Percentiles rank a stretch among this genome's conserved stretches.
These are phyloP conservation scores for Pyracantha coccinea DNA, from an alignment of 331 rosid species.

Conservation along the genomic window DNA sequence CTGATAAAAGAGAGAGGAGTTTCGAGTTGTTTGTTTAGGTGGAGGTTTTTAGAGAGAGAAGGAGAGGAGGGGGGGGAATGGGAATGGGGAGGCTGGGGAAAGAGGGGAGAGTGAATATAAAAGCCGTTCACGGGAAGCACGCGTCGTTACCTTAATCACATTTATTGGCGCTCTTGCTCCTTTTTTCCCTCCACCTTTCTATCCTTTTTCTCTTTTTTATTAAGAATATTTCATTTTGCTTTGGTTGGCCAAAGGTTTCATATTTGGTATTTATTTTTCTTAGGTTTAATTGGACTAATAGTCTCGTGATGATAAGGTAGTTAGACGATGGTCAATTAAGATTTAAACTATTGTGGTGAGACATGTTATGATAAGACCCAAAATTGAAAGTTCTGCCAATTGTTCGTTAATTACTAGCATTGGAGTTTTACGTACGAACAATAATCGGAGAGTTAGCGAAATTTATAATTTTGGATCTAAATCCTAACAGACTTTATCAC, in stretches of 20 bases:
- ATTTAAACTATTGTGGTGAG: too few relatives aligned
- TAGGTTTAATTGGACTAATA: too few relatives aligned
- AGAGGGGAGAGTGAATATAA: constrained; percentile 8
- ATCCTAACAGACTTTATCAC: too few relatives aligned
- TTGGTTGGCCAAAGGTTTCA: background rate
- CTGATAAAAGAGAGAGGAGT: background rate
- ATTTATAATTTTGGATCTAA: too few relatives aligned
- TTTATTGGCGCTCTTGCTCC: constrained; percentile 15
- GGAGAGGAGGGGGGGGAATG: background rate
- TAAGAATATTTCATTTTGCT: background rate
- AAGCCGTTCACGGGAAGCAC: constrained; percentile 51
- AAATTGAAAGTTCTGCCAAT: too few relatives aligned
- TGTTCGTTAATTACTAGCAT: too few relatives aligned
- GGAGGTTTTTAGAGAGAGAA: background rate
- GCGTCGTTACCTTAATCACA: constrained; percentile 42
- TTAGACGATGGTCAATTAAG: too few relatives aligned
- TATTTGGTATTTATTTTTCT: background rate
- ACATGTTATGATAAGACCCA: too few relatives aligned
- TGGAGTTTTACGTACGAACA: too few relatives aligned
- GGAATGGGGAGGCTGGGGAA: background rate
- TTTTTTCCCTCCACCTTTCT: background rate
- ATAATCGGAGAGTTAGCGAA: too few relatives aligned
- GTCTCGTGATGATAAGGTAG: too few relatives aligned
- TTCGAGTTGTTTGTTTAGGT: background rate
- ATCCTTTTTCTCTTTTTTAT: background rate